These are phyloP conservation scores for Apiotrichum gracile DNA, from an alignment of 1,284 basidiomycete species.

Conservation along the genomic window DNA sequence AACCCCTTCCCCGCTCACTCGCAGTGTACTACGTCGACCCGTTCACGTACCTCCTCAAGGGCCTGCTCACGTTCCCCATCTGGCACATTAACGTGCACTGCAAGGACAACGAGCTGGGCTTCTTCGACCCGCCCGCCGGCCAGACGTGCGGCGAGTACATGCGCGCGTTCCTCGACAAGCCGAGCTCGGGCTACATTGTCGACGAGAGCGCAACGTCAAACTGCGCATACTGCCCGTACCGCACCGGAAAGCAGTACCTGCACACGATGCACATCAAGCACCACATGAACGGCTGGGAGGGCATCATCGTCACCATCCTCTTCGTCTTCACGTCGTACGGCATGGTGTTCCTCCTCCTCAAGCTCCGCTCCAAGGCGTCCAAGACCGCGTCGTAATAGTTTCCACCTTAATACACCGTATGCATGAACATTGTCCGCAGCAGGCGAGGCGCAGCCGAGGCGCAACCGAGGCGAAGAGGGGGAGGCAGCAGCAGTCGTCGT, in stretches of 20 bases:
- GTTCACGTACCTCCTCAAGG: slow-evolving; percentile 17
- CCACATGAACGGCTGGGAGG: slow-evolving; percentile 13
- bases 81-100: slow-evolving; percentile 20
- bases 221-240: slow-evolving; percentile 21
- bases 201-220: slow-evolving; percentile 8
- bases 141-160: slow-evolving; percentile 26
- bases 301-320: slow-evolving; percentile 16
- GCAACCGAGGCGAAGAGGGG: too few species aligned
- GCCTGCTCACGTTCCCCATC: slow-evolving; percentile 13
- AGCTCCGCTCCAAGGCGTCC: slow-evolving; percentile 25
- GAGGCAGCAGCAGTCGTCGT: too few species aligned
- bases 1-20: neutral
- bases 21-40: slow-evolving; percentile 18
- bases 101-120: slow-evolving; percentile 18
- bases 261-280: slow-evolving; percentile 15
- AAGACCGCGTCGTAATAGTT: slow-evolving; percentile 19
- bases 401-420: too few species aligned
- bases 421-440: too few species aligned
- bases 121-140: slow-evolving; percentile 22
- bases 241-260: slow-evolving; percentile 19
- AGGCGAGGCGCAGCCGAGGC: too few species aligned
- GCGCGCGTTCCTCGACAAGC: neutral
- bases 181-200: slow-evolving; percentile 1
- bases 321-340: slow-evolving; percentile 11
- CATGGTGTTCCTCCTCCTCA: slow-evolving; percentile 11